Evolutionary conservation across 495 filamentous ascomycete species (phyloP).

Genomic region (Annulohypoxylon moriforme): DNA sequence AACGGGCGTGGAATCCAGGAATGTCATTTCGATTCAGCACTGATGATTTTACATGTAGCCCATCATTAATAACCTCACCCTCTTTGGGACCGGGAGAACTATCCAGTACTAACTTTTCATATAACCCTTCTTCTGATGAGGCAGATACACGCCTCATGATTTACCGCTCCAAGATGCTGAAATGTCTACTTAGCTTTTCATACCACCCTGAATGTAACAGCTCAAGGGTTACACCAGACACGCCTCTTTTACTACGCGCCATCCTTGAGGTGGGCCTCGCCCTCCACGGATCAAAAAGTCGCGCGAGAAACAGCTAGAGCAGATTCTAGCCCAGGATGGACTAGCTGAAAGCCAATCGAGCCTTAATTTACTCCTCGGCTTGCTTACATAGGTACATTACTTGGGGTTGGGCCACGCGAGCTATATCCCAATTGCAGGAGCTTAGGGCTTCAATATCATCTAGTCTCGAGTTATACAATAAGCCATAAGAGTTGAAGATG

Average conservation of each 20-base stretch:
- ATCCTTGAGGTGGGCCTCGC: slow-evolving; percentile 59
- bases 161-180: slow-evolving; percentile 58
- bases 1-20: neutral
- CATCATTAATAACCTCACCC: neutral
- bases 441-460: slow-evolving; percentile 13
- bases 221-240: slow-evolving; percentile 54
- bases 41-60: neutral
- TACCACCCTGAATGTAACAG: slow-evolving; percentile 55
- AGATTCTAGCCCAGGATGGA: slow-evolving; percentile 52
- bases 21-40: neutral
- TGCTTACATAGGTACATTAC: slow-evolving; percentile 60
- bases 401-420: slow-evolving; percentile 51
- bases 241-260: slow-evolving; percentile 63
- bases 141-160: slow-evolving; percentile 54
- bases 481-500: neutral
- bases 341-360: slow-evolving; percentile 53
- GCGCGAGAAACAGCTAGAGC: slow-evolving; percentile 52
- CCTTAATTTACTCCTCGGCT: slow-evolving; percentile 64
- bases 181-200: slow-evolving; percentile 59
- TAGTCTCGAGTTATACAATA: slow-evolving; percentile 9
- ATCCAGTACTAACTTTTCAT: neutral
- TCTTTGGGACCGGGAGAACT: neutral
- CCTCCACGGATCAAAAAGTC: slow-evolving; percentile 47
- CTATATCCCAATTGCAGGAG: slow-evolving; percentile 28
- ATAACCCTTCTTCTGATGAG: slow-evolving; percentile 42